Evolutionary conservation across 768 basidiomycete species (phyloP), one percentile per base, ranked within the genome.

Genomic region (Boletus eberwhitei): DNA sequence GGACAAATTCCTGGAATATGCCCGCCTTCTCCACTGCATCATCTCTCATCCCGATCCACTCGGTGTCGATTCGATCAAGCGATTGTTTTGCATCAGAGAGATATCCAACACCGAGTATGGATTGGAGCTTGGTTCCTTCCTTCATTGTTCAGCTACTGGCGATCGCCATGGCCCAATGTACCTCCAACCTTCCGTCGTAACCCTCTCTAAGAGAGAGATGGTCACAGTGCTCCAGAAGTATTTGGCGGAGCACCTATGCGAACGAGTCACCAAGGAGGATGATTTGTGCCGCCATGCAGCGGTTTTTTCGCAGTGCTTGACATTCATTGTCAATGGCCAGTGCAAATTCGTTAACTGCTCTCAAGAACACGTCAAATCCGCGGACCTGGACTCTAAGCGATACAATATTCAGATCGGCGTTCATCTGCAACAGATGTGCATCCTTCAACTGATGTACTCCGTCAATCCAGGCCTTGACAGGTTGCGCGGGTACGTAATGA

Each of bases 401-500:
- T 82, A 75, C 46, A 76, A 78, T 38, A 37, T 57, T 17, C 73
- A 75, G 13, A 62, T 81, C 9, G 66, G 73, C 9, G 62, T 80
- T 17, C 75, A 79, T 56, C 54, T 85, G 2, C 75, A 76, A 49
- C 80, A 83, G 47, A 76, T 85, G 3, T 59, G 73, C 46, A 79
- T 84, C 17, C 69, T 77, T 32, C 72, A 79, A 34, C 61, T 48
- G 11, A 54, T 62, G 52, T 63, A 59, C 17, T 59, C 62, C 1
- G 54, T 52, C 3, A 45, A 56, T 5, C 61, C 62, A n/a, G n/a
- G n/a, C n/a, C n/a, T n/a, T n/a, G n/a, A n/a, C n/a, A n/a, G n/a
- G n/a, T n/a, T n/a, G n/a, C n/a, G n/a, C n/a, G n/a, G n/a, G n/a
- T n/a, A n/a, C n/a, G n/a, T n/a, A n/a, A n/a, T n/a, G n/a, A n/a